phyloP scores from a whole-genome alignment of 306 rosid species.

The Castanea crenata region DNA sequence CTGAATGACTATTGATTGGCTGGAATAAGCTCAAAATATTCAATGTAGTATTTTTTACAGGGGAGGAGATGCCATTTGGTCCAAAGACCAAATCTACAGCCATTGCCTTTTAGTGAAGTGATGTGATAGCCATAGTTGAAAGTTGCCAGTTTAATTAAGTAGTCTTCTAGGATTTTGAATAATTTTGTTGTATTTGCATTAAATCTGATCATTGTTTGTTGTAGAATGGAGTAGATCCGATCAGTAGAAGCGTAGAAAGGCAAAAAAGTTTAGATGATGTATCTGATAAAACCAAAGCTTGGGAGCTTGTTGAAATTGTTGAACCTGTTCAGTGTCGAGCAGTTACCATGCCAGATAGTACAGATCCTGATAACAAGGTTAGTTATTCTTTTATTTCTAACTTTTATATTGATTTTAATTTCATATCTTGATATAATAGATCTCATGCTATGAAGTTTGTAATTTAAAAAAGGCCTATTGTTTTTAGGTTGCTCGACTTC shows the following conservation, averaged over 20 bases:
- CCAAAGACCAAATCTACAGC: neutral
- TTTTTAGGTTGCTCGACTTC: slow-evolving; percentile 65
- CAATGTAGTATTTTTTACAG: neutral
- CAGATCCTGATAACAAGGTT: slow-evolving; percentile 75
- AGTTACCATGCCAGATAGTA: slow-evolving; percentile 74
- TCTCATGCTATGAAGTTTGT: neutral
- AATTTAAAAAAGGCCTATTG: neutral
- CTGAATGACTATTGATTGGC: neutral
- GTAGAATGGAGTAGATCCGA: slow-evolving; percentile 66
- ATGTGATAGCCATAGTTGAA: neutral
- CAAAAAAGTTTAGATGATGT: slow-evolving; percentile 57
- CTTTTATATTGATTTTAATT: neutral
- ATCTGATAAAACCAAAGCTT: slow-evolving; percentile 59
- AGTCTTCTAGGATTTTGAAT: neutral
- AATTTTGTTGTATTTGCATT: neutral
- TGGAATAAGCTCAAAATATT: neutral
- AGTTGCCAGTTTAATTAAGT: neutral
- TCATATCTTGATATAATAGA: neutral
- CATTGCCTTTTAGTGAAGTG: neutral
- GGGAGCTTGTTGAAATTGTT: slow-evolving; percentile 80
- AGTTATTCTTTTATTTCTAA: neutral
- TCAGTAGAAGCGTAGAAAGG: slow-evolving; percentile 54
- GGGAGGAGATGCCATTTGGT: neutral
- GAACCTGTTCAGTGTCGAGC: slow-evolving; percentile 67
- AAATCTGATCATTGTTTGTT: neutral